Base-by-base conservation (phyloP, 169 alveolate genomes). In the Besnoitia besnoiti region DNA sequence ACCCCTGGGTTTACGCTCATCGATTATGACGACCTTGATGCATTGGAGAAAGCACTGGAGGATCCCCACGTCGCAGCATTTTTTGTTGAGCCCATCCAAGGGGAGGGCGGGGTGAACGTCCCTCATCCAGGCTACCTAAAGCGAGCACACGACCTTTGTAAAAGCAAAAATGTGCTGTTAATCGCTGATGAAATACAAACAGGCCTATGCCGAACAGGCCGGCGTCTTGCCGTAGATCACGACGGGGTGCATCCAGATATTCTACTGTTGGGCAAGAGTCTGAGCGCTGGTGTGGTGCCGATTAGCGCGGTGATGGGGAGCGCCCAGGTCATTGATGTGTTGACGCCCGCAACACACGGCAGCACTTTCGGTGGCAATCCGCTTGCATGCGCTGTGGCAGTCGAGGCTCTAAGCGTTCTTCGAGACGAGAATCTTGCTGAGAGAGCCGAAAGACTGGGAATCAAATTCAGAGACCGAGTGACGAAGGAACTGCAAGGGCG, bases 291-390 rank as follows among this genome's bases (percentile, higher is more conserved):
- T 24, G 91, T 95, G 82, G 90, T 96, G 89, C 99, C 99, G n/a
- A 96, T 97, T 50, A 96, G 98, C 35, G 99, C 98, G 0, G 97
- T 97, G 37, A 93, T 98, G 55, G 97, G 98, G 24, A 96, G 97
- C 88, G 95, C 96, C 89, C 97, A 96, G 67, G 95, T 98, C n/a
- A 97, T 98, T 99, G 92, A 96, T 39, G 95, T 95, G 33, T 92
- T 98, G 49, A 96, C 96, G 47, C 99, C 99, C n/a, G 99, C 99
- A 27, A 75, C 98, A 95, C 99, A 98, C 93, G 99, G 99, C 59
- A 95, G 98, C 46, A 98, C 99, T 61, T 97, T 93, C 85, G 98
- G 98, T 30, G 98, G 97, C 40, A 97, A 97, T 88, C 99, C 99
- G 8, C 94, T 98, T 12, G 99, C 98, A 30, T 95, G 97, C 82